Evolutionary conservation across 148 eudicot species (phyloP), one percentile per base, ranked within the genome.

Genomic region (Vaccinium darrowii): DNA sequence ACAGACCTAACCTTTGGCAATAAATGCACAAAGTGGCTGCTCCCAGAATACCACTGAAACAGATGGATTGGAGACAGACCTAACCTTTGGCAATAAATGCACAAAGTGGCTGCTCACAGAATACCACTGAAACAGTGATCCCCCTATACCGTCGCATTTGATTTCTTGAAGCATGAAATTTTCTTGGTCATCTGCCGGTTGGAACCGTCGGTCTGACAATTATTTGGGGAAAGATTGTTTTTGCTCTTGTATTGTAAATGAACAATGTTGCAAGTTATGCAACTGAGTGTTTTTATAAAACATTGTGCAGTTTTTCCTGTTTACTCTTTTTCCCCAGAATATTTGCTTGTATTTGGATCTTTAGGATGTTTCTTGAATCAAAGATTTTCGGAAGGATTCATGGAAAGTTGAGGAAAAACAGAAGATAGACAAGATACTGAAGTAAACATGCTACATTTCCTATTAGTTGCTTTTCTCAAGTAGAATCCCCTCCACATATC

Each of bases 151-250:
- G n/a, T n/a, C n/a, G n/a, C n/a, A n/a, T 88, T 87, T 86, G 86
- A 72, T 88, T 90, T 88, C 88, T 88, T 88, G 90, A 77, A 86
- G 84, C 67, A 49, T 67, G 76, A 78, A 18, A 2, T 82, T 78
- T 71, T 62, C 76, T 80, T 78, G 85, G 80, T 56, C 43, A 65
- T 77, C 8, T 81, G 74, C 30, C 7, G 27, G 36, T 72, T 53
- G 27, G 51, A 54, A 74, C 63, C 60, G 19, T 7, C 8, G 11
- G 49, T 49, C 27, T 30, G 83, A 52, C 78, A 72, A 83, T 67
- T 84, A 72, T 52, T 84, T 67, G 53, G 51, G 27, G 76, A 69
- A 76, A 76, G 39, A 89, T 62, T 9, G 52, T 54, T 71, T 85
- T 77, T 39, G 69, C n/a, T 33, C 77, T 82, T 82, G 85, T 86